These are phyloP conservation scores for Austroboletus eburneus DNA, from an alignment of 768 basidiomycete species.

Conservation along the genomic window DNA sequence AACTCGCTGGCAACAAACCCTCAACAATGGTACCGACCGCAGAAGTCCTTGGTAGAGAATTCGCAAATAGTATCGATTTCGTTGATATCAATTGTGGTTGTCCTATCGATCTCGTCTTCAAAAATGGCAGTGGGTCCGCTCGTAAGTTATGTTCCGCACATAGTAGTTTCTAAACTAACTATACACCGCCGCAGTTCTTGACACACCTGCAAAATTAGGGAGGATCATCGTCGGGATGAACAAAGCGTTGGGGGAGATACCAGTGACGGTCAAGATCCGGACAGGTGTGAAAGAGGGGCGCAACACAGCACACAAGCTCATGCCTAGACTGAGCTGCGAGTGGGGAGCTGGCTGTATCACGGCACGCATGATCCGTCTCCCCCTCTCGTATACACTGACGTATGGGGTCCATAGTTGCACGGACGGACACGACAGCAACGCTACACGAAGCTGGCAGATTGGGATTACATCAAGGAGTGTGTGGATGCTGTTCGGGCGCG, in stretches of 20 bases:
- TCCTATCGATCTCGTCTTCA: conserved; percentile 95
- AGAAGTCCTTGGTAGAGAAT: conserved; percentile 73
- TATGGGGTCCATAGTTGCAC: conserved; percentile 61
- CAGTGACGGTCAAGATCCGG: conserved; percentile 86
- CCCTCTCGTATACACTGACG: conserved; percentile 3
- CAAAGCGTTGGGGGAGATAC: conserved; percentile 82
- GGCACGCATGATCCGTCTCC: conserved; percentile 18
- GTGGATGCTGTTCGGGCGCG: conserved; percentile 71
- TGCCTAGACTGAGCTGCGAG: conserved; percentile 67
- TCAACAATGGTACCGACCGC: conserved; percentile 72
- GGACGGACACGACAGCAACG: conserved; percentile 93
- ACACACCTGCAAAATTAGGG: conserved; percentile 75
- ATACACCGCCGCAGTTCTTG: conserved; percentile 58
- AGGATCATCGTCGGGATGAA: conserved; percentile 92
- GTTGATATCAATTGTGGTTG: conserved; percentile 96
- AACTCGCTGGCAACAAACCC: conserved; percentile 88
- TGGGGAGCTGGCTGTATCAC: conserved; percentile 46
- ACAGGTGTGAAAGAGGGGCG: conserved; percentile 89
- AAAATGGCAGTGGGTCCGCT: conserved; percentile 85
- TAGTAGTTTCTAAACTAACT: neutral
- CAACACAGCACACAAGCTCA: conserved; percentile 86
- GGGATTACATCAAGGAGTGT: conserved; percentile 89
- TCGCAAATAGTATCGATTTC: conserved; percentile 70
- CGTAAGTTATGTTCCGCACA: conserved; percentile 44
- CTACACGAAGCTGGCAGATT: conserved; percentile 89